Evolutionary conservation across 257 asterid genomes (phyloP), one percentile per base, ranked within the genome.

Genomic region (Rhazya stricta): DNA sequence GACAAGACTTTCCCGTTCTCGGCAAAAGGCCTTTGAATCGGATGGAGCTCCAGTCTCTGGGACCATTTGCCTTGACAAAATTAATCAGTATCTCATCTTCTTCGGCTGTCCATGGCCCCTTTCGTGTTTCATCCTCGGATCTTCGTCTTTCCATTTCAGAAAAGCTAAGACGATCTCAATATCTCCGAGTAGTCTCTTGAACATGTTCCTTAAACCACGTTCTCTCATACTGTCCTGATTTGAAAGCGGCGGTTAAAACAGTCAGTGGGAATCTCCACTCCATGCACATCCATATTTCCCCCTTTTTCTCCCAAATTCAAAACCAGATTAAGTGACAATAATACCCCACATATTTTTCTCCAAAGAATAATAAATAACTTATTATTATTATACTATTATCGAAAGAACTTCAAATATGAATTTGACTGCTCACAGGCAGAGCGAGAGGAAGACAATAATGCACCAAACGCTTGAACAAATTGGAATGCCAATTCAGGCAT

Each of bases 81-180:
- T 76, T 76, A 30, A 39, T 53, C 60, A 80, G 46, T 19, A 77
- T 74, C 29, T 73, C 81, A 15, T 80, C 81, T 72, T 80, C 84
- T 50, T 80, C 84, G 1, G 76, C 71, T 12, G 80, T 56, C 84
- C 84, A 76, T 29, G 84, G 84, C 63, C 83, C 84, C 51, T 77
- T 72, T 69, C 74, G 67, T 66, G 68, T 72, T n/a, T 36, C 69
- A 25, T 51, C 75, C 60, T 76, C 69, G 7, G 32, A 8, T 25
- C 76, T 58, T 30, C n/a, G 54, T 60, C 80, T 76, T 23, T 51
- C 72, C 78, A 76, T 80, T 45, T 46, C 9, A 32, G 34, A 5
- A 16, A 29, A 16, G 46, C 6, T 27, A 65, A 37, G 21, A 36
- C 36, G 67, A 1, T 54, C 25, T 62, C 62, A n/a, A n/a, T 43